Conservation (phyloP, 129 eudicot genomes). For the Sambucus nigra region DNA sequence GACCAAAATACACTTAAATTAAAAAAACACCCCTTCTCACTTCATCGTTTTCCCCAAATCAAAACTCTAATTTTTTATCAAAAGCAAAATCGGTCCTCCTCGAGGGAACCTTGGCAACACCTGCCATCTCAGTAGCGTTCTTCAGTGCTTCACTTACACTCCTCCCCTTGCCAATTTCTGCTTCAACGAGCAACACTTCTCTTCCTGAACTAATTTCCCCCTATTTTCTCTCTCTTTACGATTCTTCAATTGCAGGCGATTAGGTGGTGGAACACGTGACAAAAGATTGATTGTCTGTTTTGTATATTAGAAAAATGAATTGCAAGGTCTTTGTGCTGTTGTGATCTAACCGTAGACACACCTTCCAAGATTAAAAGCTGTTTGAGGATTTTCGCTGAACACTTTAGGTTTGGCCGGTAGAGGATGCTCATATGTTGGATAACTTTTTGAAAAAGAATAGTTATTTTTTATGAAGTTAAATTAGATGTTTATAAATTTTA, state of each 20-base stretch:
- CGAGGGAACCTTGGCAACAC: conserved; percentile 93
- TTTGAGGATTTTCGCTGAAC: conserved; percentile 60
- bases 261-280: conserved; percentile 37
- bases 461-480: too few relatives aligned
- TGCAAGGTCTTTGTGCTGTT: conserved; percentile 47
- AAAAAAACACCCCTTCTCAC: too few relatives aligned
- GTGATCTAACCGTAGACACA: conserved; percentile 48
- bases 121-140: conserved; percentile 86
- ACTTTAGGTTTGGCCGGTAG: conserved; percentile 76
- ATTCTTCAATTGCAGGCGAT: conserved; percentile 52
- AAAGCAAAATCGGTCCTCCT: conserved; percentile 64
- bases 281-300: conserved; percentile 83
- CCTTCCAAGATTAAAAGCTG: conserved; percentile 61
- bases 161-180: conserved; percentile 97
- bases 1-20: too few relatives aligned
- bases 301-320: conserved; percentile 82
- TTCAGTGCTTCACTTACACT: conserved; percentile 93
- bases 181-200: conserved; percentile 58
- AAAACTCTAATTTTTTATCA: too few relatives aligned
- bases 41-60: too few relatives aligned
- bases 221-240: not conserved
- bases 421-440: conserved; percentile 98
- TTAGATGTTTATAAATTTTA: too few relatives aligned
- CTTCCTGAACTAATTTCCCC: conserved; percentile 35
- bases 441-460: too few relatives aligned